phyloP scores from a whole-genome alignment of 73 alveolate species.

The Effrenium voratum region DNA sequence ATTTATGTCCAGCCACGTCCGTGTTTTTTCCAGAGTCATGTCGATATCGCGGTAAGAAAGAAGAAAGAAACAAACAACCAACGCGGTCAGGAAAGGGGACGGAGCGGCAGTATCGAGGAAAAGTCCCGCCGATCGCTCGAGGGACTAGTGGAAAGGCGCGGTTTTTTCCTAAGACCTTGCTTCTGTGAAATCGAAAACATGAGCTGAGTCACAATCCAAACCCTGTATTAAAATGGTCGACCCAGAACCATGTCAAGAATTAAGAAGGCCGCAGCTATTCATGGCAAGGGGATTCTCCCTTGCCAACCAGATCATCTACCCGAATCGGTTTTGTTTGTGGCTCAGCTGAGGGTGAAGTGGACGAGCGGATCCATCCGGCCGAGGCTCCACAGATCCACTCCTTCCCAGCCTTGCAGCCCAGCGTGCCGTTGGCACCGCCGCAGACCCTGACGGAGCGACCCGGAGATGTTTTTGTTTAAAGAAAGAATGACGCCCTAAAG shows the following conservation, averaged over 20 bases:
- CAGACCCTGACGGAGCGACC: neutral
- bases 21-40: no score
- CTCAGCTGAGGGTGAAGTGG: no score
- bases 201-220: neutral
- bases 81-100: no score
- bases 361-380: neutral
- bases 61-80: no score
- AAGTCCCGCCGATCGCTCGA: no score
- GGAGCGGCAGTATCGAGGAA: no score
- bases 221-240: neutral
- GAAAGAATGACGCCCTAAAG: neutral
- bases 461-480: neutral
- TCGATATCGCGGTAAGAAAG: no score
- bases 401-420: slow-evolving; percentile 35
- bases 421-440: neutral
- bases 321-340: no score
- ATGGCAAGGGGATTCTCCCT: neutral
- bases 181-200: no score
- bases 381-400: slow-evolving; percentile 38
- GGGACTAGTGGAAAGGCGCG: no score
- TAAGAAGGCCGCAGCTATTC: neutral
- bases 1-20: no score
- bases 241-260: neutral
- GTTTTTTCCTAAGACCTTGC: no score
- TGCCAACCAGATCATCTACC: neutral